Evolutionary conservation across 2,329 filamentous ascomycete genomes (phyloP).

Genomic region (Botrytis squamosa): DNA sequence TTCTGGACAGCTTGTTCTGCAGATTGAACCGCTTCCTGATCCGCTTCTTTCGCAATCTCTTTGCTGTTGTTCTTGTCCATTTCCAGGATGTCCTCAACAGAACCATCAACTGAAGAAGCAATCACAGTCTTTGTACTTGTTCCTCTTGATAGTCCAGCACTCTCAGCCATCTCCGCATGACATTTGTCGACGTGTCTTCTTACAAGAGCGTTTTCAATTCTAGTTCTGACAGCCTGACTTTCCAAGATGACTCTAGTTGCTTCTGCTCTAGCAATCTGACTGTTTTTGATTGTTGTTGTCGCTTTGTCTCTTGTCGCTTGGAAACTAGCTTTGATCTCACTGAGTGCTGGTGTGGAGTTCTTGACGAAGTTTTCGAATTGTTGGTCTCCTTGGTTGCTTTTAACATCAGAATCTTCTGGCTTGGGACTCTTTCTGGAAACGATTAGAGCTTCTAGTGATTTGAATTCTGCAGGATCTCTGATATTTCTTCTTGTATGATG

Average conservation of each 20-base stretch:
- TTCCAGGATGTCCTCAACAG: neutral
- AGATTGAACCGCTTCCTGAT: too few relatives aligned
- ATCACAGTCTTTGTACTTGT: neutral
- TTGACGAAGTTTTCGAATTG: neutral
- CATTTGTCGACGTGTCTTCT: too few relatives aligned
- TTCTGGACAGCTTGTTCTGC: neutral
- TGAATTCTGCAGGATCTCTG: neutral
- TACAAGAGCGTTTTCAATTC: neutral
- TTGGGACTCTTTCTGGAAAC: neutral
- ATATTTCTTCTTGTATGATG: neutral
- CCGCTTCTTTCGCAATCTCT: neutral
- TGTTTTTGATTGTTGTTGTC: neutral
- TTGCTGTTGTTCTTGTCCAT: neutral
- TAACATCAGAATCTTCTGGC: neutral
- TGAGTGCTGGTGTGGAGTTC: neutral
- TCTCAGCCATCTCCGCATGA: neutral
- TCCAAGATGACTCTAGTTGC: neutral
- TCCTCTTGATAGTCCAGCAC: neutral
- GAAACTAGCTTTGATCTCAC: neutral
- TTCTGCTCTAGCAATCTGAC: neutral
- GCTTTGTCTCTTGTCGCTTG: neutral
- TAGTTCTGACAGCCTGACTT: neutral
- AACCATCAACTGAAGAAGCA: too few relatives aligned
- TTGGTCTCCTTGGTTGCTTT: neutral
- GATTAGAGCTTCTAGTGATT: neutral